phyloP scores from a whole-genome alignment of 225 moss, liverwort and hornwort genomes.

The Straminergon stramineum region DNA sequence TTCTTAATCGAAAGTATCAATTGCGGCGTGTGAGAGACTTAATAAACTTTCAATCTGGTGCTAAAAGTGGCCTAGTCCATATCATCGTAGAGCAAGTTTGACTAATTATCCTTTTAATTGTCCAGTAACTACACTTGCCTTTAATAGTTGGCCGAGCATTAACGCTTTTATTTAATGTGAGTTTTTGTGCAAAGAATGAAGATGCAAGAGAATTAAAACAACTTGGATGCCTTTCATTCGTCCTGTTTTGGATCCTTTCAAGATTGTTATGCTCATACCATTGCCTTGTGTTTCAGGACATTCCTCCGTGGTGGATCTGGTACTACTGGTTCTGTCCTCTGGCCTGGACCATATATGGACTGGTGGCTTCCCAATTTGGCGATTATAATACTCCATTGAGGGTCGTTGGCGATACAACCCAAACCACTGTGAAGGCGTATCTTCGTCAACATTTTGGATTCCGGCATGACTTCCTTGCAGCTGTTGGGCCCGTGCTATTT shows the following conservation, averaged over 20 bases:
- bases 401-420: background rate
- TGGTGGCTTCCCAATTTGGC: constrained; percentile 52
- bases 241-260: background rate
- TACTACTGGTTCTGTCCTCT: constrained; percentile 72
- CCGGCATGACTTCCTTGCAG: constrained; percentile 24
- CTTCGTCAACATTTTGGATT: constrained; percentile 36
- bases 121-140: background rate
- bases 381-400: background rate
- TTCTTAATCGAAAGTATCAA: background rate
- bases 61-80: background rate
- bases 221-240: background rate
- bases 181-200: background rate
- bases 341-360: constrained; percentile 55
- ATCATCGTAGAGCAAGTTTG: background rate
- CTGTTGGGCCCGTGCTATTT: constrained; percentile 34
- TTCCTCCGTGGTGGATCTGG: constrained; percentile 83
- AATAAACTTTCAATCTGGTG: background rate
- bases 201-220: background rate
- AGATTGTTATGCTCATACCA: background rate
- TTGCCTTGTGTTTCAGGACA: constrained; percentile 17
- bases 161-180: background rate
- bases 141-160: background rate
- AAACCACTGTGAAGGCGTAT: constrained; percentile 17
- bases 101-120: background rate
- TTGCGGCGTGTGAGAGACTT: background rate